A percentile compares a stretch with the other conserved stretches of the same genome.
Conservation (phyloP, 202 grass and related monocot genomes). For the Setaria viridis region DNA sequence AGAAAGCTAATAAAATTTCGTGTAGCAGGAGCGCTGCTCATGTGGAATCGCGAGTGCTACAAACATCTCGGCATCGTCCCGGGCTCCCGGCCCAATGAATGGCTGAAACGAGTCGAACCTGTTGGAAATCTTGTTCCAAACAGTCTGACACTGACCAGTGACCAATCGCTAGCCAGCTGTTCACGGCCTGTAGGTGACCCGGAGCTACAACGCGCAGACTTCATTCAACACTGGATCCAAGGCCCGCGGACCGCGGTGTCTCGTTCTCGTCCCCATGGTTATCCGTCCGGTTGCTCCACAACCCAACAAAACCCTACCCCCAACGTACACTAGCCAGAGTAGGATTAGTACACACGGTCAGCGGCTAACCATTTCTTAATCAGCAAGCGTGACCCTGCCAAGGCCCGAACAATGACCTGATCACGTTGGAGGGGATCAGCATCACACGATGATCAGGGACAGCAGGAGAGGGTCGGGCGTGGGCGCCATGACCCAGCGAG, state of each 20-base stretch:
- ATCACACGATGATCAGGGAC: neutral
- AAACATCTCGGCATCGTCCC: neutral
- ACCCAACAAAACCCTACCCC: conserved; percentile 17
- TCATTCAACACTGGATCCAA: conserved; percentile 18
- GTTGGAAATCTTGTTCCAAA: neutral
- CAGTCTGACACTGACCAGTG: neutral
- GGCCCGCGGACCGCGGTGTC: conserved; percentile 24
- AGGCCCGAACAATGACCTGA: neutral
- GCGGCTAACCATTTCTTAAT: conserved; percentile 15
- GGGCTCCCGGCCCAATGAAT: neutral
- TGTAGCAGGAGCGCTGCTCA: too few relatives aligned
- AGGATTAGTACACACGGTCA: conserved; percentile 2
- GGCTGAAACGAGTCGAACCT: neutral
- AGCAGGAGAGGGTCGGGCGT: neutral
- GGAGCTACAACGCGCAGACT: neutral
- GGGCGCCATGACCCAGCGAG: neutral
- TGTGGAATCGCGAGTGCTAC: neutral
- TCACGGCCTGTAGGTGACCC: neutral
- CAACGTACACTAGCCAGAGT: neutral
- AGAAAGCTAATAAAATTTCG: too few relatives aligned
- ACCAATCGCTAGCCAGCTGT: neutral
- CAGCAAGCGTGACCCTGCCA: neutral
- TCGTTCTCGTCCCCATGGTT: conserved; percentile 4
- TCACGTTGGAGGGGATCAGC: neutral
- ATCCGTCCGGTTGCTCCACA: neutral